Conservation (phyloP, 2,329 filamentous ascomycete genomes). For the Blumeriella jaapii region DNA sequence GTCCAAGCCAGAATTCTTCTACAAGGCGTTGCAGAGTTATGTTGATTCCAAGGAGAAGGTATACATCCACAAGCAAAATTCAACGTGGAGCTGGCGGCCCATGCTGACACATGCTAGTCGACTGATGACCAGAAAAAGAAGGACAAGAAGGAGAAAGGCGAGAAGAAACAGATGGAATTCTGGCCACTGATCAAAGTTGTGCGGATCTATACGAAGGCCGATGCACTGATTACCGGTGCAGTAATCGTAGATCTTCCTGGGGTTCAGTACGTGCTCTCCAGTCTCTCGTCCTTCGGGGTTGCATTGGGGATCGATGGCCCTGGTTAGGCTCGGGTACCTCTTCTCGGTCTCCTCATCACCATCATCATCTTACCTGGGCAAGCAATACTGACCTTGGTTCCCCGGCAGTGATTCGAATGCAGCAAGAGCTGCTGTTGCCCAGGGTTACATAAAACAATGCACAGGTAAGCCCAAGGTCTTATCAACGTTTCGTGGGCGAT, state of each 20-base stretch:
- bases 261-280: too few species aligned
- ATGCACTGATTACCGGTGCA: constrained; percentile 36
- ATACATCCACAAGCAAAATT: neutral
- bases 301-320: too few species aligned
- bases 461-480: constrained; percentile 24
- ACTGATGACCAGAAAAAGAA: constrained; percentile 14
- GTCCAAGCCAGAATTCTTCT: constrained; percentile 12
- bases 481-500: too few species aligned
- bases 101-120: constrained; percentile 3
- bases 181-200: constrained; percentile 31
- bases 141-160: constrained; percentile 8
- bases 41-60: constrained; percentile 21
- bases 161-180: constrained; percentile 25
- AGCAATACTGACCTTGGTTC: too few species aligned
- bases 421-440: constrained; percentile 33
- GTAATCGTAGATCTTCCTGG: constrained; percentile 43
- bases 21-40: constrained; percentile 16
- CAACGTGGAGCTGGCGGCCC: neutral
- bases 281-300: too few species aligned
- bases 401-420: constrained; percentile 39
- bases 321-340: too few species aligned
- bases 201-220: constrained; percentile 33
- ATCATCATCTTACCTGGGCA: too few species aligned
- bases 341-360: too few species aligned
- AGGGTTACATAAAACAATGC: constrained; percentile 35